Base-by-base conservation (phyloP, 371 early-diverging fungal genomes). In the Circinella minor region DNA sequence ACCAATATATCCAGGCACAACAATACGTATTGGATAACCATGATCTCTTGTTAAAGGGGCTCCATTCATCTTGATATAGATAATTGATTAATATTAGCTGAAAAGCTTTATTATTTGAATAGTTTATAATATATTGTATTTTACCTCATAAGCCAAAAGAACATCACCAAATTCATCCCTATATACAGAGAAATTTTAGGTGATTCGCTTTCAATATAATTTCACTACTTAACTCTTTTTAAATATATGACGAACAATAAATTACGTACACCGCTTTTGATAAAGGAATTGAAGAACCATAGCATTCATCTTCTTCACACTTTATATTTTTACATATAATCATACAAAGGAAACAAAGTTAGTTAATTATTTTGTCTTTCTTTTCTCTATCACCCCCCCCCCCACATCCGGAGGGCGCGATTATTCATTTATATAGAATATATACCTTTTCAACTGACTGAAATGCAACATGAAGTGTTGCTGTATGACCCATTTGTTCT, bases 1-100 rank as follows among this genome's bases (percentile, higher is more conserved):
- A 9, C 95, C 96, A 64, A 95, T 95, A 70, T 90, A 90, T 1
- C 85, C 96, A 27, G 95, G 95, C 1, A 95, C 93, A 10, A 96
- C 90, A 5, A 90, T 92, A 43, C 96, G 88, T 10, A 94, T 76
- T 15, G 96, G 96, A 64, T 81, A 90, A 0, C 96, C 96, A 70
- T 93, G 94, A 75, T 92, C 93, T 55, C 88, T 83, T 4, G 93
- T 81, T 55, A 96, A 73, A 13, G 90, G 84, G 57, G 83, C 75
- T 20, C 93, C 91, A 71, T 96, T 96, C 95, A 96, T 94, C 87
- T 91, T 18, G 34, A 18, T 47, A 9, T 59, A 10, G 9, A 43
- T 43, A 43, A 43, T 43, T 43, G 11, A 43, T 43, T 1, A 43
- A 43, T 43, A 36, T 54, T 2, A 43, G 43, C 43, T 27, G 27